Evolutionary conservation across 78 protist genomes (phyloP), one percentile per base, ranked within the genome.

Genomic region (Dictyostelium purpureum): DNA sequence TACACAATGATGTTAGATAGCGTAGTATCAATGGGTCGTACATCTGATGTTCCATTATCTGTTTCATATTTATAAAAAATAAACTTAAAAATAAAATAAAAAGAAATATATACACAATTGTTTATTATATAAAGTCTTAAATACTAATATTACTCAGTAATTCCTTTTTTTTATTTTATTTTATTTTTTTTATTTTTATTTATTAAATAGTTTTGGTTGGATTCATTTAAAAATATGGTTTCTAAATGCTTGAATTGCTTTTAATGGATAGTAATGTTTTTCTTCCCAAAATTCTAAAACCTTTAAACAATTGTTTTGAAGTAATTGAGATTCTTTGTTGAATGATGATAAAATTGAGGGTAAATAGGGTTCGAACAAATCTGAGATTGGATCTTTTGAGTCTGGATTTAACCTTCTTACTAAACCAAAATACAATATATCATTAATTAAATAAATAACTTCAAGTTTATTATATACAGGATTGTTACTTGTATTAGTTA

Each of bases 1-100:
- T 85, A 85, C 52, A 85, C 91, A 12, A 65, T 85, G 28, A 85
- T 85, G 79, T 85, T 85, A 21, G 91, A 85, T 57, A 73, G 66
- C 35, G 19, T 85, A 0, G 81, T 57, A 9, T 85, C 91, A 11
- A 43, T 57, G 24, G 75, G 70, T 45, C 42, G 59, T 14, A 85
- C 79, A 0, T 59, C 28, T 85, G 81, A 85, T 45, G 57, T 54
- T 7, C 91, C 91, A 56, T 24, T 85, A 26, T 56, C 75, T 56
- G 57, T 47, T 16, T 33, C 49, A 57, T 85, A 85, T 59, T 49
- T 85, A 7, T 85, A 73, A 85, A 61, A 21, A 77, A 2, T n/a
- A 35, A 40, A 38, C 3, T 6, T 57, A 42, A 28, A 6, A 6
- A 45, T 7, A 51, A 11, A 37, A 38, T 51, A 56, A 16, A 56